These are phyloP conservation scores for Cymbopogon citratus DNA, from an alignment of 176 grass and related monocot species.

Conservation along the genomic window DNA sequence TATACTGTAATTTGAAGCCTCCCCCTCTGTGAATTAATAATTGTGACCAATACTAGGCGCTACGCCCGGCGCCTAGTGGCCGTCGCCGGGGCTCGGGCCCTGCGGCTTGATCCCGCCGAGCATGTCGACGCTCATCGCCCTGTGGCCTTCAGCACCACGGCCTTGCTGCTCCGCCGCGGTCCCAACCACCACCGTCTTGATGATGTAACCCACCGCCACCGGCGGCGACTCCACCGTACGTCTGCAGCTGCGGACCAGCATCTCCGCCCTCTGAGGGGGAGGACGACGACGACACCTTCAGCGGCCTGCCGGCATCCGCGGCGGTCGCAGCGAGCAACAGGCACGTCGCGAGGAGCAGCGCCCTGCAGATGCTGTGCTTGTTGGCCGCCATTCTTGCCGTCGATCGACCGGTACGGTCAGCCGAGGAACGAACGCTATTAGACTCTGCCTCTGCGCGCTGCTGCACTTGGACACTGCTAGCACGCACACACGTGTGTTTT, in stretches of 20 bases:
- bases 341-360: background rate
- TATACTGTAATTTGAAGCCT: no score
- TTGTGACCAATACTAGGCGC: no score
- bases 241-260: background rate
- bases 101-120: slow-evolving; percentile 37
- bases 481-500: background rate
- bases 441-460: background rate
- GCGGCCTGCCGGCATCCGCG: slow-evolving; percentile 10
- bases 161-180: background rate
- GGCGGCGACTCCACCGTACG: slow-evolving; percentile 1
- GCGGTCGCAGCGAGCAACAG: background rate
- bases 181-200: background rate
- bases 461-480: background rate
- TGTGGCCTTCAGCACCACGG: background rate
- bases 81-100: slow-evolving; percentile 44
- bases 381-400: background rate
- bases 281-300: background rate
- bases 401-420: background rate
- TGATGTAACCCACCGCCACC: background rate
- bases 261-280: background rate
- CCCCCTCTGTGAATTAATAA: no score
- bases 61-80: slow-evolving; percentile 25
- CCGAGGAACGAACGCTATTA: background rate
- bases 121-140: slow-evolving; percentile 16
- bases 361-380: no score